Evolutionary conservation across 2,329 filamentous ascomycete genomes (phyloP).

Genomic region (Talaromyces rugulosus): DNA sequence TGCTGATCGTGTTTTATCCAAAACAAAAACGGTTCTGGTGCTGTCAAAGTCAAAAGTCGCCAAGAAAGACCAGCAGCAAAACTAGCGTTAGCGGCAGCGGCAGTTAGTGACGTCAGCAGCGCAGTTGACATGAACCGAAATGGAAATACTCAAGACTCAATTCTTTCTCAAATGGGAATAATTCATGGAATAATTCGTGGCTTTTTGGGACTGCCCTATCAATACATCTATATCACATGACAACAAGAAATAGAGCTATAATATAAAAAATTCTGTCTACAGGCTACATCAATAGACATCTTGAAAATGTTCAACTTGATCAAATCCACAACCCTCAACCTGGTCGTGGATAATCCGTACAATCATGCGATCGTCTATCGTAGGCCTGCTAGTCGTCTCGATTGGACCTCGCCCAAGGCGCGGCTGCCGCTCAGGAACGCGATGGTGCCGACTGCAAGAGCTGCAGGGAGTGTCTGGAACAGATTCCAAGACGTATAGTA

Average conservation of each 20-base stretch:
- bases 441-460: conserved; percentile 62
- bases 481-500: conserved; percentile 93
- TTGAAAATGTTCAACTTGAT: not conserved
- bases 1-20: conserved; percentile 20
- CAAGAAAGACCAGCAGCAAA: conserved; percentile 2
- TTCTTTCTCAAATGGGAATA: not conserved
- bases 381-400: conserved; percentile 71
- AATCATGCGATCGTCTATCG: conserved; percentile 37
- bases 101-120: conserved; percentile 5
- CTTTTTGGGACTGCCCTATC: not conserved
- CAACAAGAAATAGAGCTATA: not conserved
- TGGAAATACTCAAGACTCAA: not conserved
- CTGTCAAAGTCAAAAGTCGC: not conserved
- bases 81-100: conserved; percentile 5
- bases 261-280: not conserved
- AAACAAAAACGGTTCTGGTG: not conserved
- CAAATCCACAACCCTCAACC: not conserved
- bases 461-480: conserved; percentile 79
- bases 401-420: conserved; percentile 89
- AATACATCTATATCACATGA: not conserved
- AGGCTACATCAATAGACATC: not conserved
- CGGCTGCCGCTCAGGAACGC: conserved; percentile 84
- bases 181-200: not conserved
- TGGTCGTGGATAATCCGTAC: not conserved
- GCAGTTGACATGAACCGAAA: not conserved